Evolutionary conservation across 306 rosid species (phyloP).

Genomic region (Lathyrus tuberosus): DNA sequence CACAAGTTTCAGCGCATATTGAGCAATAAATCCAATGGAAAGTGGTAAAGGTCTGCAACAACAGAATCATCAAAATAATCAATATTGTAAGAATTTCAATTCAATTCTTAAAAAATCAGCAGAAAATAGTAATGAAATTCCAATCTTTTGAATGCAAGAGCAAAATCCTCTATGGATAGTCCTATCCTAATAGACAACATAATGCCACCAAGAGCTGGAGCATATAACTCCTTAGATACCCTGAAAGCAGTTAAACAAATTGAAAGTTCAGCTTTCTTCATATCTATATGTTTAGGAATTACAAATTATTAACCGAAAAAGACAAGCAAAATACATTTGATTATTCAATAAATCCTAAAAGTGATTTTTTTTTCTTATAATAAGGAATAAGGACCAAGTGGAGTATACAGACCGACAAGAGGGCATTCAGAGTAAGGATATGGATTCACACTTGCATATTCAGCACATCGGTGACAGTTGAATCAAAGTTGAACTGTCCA

Average conservation of each 20-base stretch:
- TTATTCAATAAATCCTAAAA: too few relatives aligned
- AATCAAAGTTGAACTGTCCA: background rate
- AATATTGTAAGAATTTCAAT: too few relatives aligned
- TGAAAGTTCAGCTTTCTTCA: slow-evolving; percentile 40
- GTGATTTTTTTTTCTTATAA: too few relatives aligned
- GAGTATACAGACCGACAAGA: slow-evolving; percentile 3
- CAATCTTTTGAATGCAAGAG: too few relatives aligned
- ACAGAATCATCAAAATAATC: too few relatives aligned
- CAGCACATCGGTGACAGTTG: background rate
- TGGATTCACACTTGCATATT: background rate
- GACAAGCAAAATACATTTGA: background rate
- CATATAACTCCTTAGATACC: slow-evolving; percentile 93
- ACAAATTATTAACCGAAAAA: slow-evolving; percentile 12
- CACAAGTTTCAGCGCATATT: too few relatives aligned
- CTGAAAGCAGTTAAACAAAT: slow-evolving; percentile 54
- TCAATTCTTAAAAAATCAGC: too few relatives aligned
- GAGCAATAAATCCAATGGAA: too few relatives aligned
- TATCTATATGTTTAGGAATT: slow-evolving; percentile 2
- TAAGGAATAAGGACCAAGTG: too few relatives aligned
- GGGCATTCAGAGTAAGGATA: slow-evolving; percentile 2
- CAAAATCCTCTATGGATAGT: too few relatives aligned
- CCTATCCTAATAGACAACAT: slow-evolving; percentile 93
- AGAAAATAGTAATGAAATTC: too few relatives aligned
- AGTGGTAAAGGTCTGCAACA: too few relatives aligned
- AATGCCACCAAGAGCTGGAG: slow-evolving; percentile 99